A percentile compares a stretch with the other conserved stretches of the same genome.
Conservation (phyloP, 306 rosid species). For the Potentilla sterilis region DNA sequence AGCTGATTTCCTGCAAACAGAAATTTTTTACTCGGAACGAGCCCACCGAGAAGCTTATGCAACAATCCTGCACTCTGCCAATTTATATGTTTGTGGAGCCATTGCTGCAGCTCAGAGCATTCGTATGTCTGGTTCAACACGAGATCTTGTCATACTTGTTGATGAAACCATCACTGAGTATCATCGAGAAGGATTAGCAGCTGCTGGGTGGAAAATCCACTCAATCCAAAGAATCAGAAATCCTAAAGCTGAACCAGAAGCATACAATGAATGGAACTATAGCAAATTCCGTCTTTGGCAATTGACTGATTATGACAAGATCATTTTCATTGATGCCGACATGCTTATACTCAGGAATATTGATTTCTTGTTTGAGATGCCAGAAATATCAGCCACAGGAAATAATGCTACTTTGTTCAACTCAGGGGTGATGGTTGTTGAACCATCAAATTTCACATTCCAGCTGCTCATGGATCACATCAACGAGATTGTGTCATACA, state of each 20-base stretch:
- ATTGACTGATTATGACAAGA: constrained; percentile 81
- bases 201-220: constrained; percentile 88
- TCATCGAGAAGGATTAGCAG: constrained; percentile 73
- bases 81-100: constrained; percentile 86
- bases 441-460: constrained; percentile 82
- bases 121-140: constrained; percentile 82
- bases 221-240: constrained; percentile 79
- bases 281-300: constrained; percentile 94
- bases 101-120: constrained; percentile 86
- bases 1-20: constrained; percentile 43
- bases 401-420: constrained; percentile 77
- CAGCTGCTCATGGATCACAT: constrained; percentile 79
- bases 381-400: constrained; percentile 82
- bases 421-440: constrained; percentile 85
- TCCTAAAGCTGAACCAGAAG: constrained; percentile 81
- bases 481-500: constrained; percentile 75
- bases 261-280: constrained; percentile 94
- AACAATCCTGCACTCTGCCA: constrained; percentile 85
- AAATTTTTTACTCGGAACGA: constrained; percentile 55
- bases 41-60: constrained; percentile 80
- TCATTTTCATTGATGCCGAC: constrained; percentile 86
- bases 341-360: constrained; percentile 73
- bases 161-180: constrained; percentile 69
- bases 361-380: constrained; percentile 81
- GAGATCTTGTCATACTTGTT: constrained; percentile 82